Evolutionary conservation across 2,329 filamentous ascomycete genomes (phyloP).

Genomic region (Arachnopeziza araneosa): DNA sequence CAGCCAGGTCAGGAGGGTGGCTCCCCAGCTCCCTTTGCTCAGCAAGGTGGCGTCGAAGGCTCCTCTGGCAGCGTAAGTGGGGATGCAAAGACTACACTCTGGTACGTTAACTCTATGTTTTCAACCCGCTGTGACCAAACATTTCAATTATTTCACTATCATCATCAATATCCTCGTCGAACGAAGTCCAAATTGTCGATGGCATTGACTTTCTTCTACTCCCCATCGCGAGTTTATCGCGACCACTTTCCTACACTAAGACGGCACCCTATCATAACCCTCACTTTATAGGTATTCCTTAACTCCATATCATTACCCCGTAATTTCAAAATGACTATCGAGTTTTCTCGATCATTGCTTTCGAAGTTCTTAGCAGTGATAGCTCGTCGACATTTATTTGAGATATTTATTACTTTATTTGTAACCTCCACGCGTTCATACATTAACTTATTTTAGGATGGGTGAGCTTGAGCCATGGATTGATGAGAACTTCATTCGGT

Average conservation of each 20-base stretch:
- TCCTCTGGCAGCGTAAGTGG: slow-evolving; percentile 35
- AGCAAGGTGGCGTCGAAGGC: slow-evolving; percentile 32
- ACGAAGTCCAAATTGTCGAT: neutral
- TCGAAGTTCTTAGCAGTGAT: too few species aligned
- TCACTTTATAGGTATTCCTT: too few species aligned
- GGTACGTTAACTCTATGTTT: slow-evolving; percentile 34
- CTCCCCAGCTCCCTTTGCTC: slow-evolving; percentile 45
- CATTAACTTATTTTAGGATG: slow-evolving; percentile 66
- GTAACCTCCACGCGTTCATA: neutral
- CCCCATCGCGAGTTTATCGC: too few species aligned
- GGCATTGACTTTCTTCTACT: too few species aligned
- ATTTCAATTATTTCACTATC: slow-evolving; percentile 3
- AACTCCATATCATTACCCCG: too few species aligned
- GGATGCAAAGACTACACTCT: slow-evolving; percentile 51
- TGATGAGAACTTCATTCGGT: slow-evolving; percentile 97
- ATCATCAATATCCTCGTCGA: slow-evolving; percentile 19
- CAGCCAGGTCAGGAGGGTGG: slow-evolving; percentile 57
- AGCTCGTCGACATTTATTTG: neutral
- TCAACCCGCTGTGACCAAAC: neutral
- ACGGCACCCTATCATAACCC: too few species aligned
- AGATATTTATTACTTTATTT: neutral
- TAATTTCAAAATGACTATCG: too few species aligned
- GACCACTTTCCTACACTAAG: too few species aligned
- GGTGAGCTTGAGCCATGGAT: slow-evolving; percentile 99
- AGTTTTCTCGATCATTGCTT: too few species aligned